Conservation (phyloP, 1,284 basidiomycete species). For the Microbotryum violaceum region DNA sequence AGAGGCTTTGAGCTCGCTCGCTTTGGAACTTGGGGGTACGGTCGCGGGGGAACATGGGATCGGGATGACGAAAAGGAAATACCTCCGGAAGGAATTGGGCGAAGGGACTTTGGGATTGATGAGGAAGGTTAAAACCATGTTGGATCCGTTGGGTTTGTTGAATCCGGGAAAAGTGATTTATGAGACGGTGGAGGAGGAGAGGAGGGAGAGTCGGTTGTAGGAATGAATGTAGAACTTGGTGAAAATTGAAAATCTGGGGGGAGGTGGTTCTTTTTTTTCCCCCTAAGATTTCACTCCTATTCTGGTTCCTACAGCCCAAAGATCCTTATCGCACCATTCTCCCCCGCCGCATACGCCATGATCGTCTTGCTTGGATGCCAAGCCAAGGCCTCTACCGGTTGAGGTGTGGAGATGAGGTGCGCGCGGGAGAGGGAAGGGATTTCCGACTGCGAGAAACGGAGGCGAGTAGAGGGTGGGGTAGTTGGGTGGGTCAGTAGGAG, state of each 20-base stretch:
- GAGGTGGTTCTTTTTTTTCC: too few species aligned
- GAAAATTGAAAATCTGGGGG: too few species aligned
- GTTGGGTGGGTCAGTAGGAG: neutral
- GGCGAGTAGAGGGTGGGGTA: neutral
- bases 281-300: too few species aligned
- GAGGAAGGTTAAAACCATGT: conserved; percentile 62
- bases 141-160: conserved; percentile 68
- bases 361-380: conserved; percentile 28
- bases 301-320: neutral
- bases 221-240: too few species aligned
- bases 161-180: conserved; percentile 62
- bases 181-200: neutral
- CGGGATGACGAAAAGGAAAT: conserved; percentile 53
- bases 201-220: too few species aligned
- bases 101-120: conserved; percentile 67
- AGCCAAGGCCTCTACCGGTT: conserved; percentile 13
- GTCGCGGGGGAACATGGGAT: conserved; percentile 62
- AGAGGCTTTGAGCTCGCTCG: conserved; percentile 20
- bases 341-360: conserved; percentile 25
- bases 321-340: conserved; percentile 4
- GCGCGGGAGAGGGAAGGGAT: conserved; percentile 3
- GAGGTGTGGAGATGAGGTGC: conserved; percentile 7
- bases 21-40: conserved; percentile 22
- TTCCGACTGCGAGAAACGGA: conserved; percentile 1
- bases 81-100: conserved; percentile 64